These are phyloP conservation scores for Vigna reflexopilosa DNA, from an alignment of 306 rosid genomes.

Conservation along the genomic window DNA sequence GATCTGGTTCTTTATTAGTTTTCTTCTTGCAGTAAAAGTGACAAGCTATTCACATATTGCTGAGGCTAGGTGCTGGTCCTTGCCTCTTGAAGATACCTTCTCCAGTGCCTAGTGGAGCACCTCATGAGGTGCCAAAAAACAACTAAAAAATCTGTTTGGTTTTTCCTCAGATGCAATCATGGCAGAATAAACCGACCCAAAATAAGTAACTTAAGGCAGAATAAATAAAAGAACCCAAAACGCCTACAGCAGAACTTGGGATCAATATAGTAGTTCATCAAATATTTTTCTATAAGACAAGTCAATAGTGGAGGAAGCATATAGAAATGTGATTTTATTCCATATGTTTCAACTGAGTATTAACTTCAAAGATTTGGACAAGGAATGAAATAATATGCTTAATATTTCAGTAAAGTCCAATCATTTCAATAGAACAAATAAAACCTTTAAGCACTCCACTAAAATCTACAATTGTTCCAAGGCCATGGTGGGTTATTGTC, in stretches of 20 bases:
- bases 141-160: slow-evolving; percentile 19
- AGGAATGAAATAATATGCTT: slow-evolving; percentile 1
- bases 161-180: slow-evolving; percentile 10
- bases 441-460: slow-evolving; percentile 9
- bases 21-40: neutral
- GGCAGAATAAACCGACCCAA: neutral
- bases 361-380: slow-evolving; percentile 17
- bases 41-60: neutral
- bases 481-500: slow-evolving; percentile 32
- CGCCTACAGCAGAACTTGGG: neutral
- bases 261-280: slow-evolving; percentile 3
- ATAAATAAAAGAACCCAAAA: neutral
- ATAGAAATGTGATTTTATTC: slow-evolving; percentile 3
- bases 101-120: slow-evolving; percentile 8
- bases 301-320: neutral
- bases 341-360: neutral
- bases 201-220: slow-evolving; percentile 1
- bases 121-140: neutral
- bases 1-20: slow-evolving; percentile 17
- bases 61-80: slow-evolving; percentile 8
- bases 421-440: slow-evolving; percentile 31
- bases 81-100: slow-evolving; percentile 23
- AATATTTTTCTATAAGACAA: neutral
- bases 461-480: slow-evolving; percentile 30
- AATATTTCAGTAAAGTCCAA: slow-evolving; percentile 28